phyloP scores from a whole-genome alignment of 345 rosid species.

The Citropsis articulata region DNA sequence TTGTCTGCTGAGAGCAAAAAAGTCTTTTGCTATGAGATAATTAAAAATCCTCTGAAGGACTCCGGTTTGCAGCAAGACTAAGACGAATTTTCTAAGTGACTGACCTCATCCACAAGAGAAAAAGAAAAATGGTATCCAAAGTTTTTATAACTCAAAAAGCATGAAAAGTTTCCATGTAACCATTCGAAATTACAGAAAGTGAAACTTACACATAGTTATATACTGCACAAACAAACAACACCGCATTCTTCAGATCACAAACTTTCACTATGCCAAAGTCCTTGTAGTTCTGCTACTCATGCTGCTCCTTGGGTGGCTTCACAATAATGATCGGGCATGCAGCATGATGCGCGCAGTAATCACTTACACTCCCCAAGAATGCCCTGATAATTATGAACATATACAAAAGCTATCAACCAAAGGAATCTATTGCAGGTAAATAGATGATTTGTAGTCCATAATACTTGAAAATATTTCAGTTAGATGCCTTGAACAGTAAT shows the following conservation, averaged over 20 bases:
- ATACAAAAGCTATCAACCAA: neutral
- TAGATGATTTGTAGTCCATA: neutral
- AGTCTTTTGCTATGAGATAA: neutral
- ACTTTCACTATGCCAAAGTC: neutral
- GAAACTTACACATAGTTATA: neutral
- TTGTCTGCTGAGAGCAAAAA: neutral
- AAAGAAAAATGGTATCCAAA: neutral
- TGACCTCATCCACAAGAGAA: neutral
- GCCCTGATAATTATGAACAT: constrained; percentile 40
- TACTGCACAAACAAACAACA: neutral
- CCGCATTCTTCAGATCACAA: neutral
- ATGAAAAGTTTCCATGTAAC: no score
- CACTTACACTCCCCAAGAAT: constrained; percentile 75
- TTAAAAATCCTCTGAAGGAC: neutral
- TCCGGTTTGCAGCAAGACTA: neutral
- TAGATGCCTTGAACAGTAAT: neutral
- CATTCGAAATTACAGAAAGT: neutral
- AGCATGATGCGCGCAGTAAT: constrained; percentile 68
- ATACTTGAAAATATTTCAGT: neutral
- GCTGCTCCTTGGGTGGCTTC: constrained; percentile 42
- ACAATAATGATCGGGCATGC: constrained; percentile 68
- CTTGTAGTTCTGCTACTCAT: neutral
- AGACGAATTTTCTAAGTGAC: neutral
- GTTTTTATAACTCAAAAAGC: neutral
- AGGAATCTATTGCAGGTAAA: neutral